Evolutionary conservation across 257 asterid species (phyloP).

Genomic region (Coffea canephora): DNA sequence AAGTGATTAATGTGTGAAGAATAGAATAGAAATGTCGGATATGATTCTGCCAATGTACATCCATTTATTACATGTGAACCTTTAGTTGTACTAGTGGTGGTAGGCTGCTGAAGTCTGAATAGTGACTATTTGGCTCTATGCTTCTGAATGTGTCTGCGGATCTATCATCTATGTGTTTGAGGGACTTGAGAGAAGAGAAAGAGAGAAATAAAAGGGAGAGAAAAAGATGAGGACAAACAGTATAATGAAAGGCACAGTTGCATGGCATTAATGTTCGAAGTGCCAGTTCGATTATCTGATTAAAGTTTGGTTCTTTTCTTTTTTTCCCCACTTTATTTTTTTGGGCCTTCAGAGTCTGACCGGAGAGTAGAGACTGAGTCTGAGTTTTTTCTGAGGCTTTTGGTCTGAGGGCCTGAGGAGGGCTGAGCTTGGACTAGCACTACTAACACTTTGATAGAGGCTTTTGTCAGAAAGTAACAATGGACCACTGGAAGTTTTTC

Average conservation of each 20-base stretch:
- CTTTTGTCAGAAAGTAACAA: slow-evolving; percentile 60
- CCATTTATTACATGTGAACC: slow-evolving; percentile 35
- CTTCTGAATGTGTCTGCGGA: slow-evolving; percentile 31
- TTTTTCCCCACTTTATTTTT: no score
- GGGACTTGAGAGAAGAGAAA: background rate
- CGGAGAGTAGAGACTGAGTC: background rate
- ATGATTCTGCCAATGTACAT: slow-evolving; percentile 13
- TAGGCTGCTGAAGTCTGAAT: slow-evolving; percentile 32
- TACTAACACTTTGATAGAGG: slow-evolving; percentile 58
- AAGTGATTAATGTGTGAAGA: slow-evolving; percentile 6
- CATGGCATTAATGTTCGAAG: slow-evolving; percentile 44
- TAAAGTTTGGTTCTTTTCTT: slow-evolving; percentile 21
- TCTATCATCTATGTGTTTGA: slow-evolving; percentile 2
- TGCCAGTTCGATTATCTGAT: slow-evolving; percentile 41
- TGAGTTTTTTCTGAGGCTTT: slow-evolving; percentile 2
- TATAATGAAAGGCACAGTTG: slow-evolving; percentile 42
- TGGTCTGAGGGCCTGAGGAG: slow-evolving; percentile 7
- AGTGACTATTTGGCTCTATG: slow-evolving; percentile 49
- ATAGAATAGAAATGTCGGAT: slow-evolving; percentile 11
- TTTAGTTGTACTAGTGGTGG: slow-evolving; percentile 11
- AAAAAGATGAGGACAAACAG: slow-evolving; percentile 39
- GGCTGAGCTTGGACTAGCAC: slow-evolving; percentile 32
- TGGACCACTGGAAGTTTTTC: slow-evolving; percentile 97
- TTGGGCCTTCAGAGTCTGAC: background rate
- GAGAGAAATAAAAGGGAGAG: slow-evolving; percentile 9